Conservation (phyloP, 106 monocot species). For the Platanthera zijinensis region DNA sequence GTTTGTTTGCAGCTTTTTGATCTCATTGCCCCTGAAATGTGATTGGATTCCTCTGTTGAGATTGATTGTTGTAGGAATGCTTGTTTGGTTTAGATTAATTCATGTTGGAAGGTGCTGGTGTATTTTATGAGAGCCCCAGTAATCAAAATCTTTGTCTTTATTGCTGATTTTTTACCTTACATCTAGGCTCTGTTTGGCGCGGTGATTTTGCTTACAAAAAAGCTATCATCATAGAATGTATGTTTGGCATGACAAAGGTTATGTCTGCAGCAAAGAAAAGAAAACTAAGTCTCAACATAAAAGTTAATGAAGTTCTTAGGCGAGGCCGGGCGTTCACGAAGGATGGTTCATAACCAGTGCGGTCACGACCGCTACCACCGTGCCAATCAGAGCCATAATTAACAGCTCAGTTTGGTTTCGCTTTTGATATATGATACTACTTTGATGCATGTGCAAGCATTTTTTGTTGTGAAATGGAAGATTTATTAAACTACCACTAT, state of each 20-base stretch:
- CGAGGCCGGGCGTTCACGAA: no score
- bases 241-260: no score
- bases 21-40: neutral
- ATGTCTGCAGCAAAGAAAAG: no score
- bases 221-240: no score
- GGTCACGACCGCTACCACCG: no score
- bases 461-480: neutral
- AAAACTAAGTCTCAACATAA: no score
- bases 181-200: neutral
- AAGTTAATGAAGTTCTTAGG: no score
- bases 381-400: neutral
- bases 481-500: neutral
- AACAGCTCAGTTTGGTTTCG: neutral
- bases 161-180: neutral
- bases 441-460: neutral
- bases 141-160: neutral
- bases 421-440: neutral
- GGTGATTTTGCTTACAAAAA: no score
- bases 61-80: neutral
- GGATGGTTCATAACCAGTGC: no score
- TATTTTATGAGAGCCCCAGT: neutral
- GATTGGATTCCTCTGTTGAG: neutral
- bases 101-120: neutral
- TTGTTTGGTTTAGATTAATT: neutral
- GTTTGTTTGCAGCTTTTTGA: neutral